Base-by-base conservation (phyloP, 73 alveolate species). In the Loxodes magnus region DNA sequence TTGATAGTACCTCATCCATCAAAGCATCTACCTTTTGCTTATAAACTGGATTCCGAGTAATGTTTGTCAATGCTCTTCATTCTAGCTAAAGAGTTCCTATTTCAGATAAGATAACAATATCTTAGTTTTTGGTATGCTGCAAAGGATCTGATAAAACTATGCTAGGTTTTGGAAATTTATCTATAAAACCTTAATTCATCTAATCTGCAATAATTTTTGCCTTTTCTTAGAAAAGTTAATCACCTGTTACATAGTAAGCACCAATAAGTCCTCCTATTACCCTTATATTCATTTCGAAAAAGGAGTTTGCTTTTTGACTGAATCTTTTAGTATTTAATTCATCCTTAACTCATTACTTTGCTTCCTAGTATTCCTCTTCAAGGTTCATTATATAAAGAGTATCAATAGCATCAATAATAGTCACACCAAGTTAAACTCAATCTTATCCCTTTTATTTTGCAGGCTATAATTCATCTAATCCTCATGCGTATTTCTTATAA, bases 211-310 rank as follows among this genome's bases (percentile, higher is more conserved):
- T 37, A 14, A 25, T 41, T 46, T 0, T 24, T 12, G 59, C 59
- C 2, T 46, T 46, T n/a, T 46, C 14, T 5, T 25, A 24, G 27
- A 46, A 46, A 46, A 46, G 15, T 5, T 14, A 1, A 1, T 46
- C 52, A 2, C 17, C 2, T 21, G 53, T 10, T 7, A 46, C 43
- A 25, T 46, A 37, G 27, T 21, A 46, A 22, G 59, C 59, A 24
- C 59, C 27, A 5, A 46, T 5, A n/a, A 46, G 59, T 23, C 59
- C 59, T 46, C 59, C 59, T 24, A 46, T n/a, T 1, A 46, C 17
- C 34, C 59, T 46, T 37, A 46, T 46, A 25, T 46, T 46, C 23
- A 46, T 41, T 46, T 46, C 59, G 17, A 46, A 46, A 10, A 46
- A 0, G 10, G 59, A 46, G n/a, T n/a, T n/a, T n/a, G n/a, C n/a